These are phyloP conservation scores for Wickerhamiella kurtzmanii DNA, from an alignment of 805 yeast species.

Conservation along the genomic window DNA sequence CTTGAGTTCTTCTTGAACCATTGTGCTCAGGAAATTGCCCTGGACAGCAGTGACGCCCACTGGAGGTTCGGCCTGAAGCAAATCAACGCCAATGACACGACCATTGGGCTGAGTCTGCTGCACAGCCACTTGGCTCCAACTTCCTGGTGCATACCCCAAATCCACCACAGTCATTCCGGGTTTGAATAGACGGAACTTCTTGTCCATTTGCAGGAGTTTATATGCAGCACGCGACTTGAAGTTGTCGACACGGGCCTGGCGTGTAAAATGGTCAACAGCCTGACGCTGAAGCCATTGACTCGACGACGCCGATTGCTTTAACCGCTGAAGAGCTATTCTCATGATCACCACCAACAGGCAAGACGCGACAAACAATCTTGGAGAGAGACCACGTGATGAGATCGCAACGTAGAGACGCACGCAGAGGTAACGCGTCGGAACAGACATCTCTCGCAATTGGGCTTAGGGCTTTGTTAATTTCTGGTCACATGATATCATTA, in stretches of 20 bases:
- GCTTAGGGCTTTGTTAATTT: neutral
- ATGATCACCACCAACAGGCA: neutral
- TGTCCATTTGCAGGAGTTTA: slow-evolving; percentile 65
- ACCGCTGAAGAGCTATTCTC: neutral
- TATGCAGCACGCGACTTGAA: slow-evolving; percentile 82
- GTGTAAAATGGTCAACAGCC: slow-evolving; percentile 46
- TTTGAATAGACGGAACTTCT: slow-evolving; percentile 45
- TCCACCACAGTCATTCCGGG: slow-evolving; percentile 58
- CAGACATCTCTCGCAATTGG: neutral
- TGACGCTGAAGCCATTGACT: slow-evolving; percentile 67
- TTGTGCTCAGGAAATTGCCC: slow-evolving; percentile 62
- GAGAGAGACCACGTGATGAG: no score
- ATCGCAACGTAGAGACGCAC: no score
- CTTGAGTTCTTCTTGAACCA: slow-evolving; percentile 26
- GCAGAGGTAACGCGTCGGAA: no score
- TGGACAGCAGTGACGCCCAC: slow-evolving; percentile 67
- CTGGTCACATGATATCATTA: neutral
- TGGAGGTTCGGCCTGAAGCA: slow-evolving; percentile 69
- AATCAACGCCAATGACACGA: slow-evolving; percentile 65
- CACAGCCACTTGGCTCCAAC: slow-evolving; percentile 80
- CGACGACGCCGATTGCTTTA: slow-evolving; percentile 32
- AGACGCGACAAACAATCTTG: no score
- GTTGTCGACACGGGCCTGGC: slow-evolving; percentile 49
- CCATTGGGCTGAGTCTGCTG: slow-evolving; percentile 39
- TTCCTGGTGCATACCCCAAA: slow-evolving; percentile 83